Evolutionary conservation across 257 asterid genomes (phyloP), one percentile per base, ranked within the genome.

Genomic region (Solanum ahanhuiri): DNA sequence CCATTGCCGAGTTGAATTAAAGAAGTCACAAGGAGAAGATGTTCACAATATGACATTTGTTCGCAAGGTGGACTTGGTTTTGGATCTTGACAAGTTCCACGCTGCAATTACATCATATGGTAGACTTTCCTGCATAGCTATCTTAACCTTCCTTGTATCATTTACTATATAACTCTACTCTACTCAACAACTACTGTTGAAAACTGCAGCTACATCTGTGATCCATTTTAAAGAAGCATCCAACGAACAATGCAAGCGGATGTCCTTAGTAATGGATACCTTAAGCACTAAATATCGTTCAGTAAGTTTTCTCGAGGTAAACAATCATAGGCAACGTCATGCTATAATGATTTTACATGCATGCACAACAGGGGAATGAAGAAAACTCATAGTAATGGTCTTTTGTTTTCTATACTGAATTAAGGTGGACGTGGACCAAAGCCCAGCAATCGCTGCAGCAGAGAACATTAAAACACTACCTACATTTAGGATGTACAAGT

Each of bases 281-380:
- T 87, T 97, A 58, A 91, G 99, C 92, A 67, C 88, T 76, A 90
- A 91, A 77, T 97, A 93, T 85, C 98, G 97, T 5, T 89, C 94
- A 12, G 84, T 97, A 81, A 97, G 90, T 85, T 94, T 97, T 89
- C 93, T 94, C 89, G 94, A 93, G 98, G 99, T 94, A 90, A 25
- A 86, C 64, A 20, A 57, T 66, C 75, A 85, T 20, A 73, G 5
- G 45, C 73, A 10, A 22, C 4, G 9, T 3, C 23, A 3, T 67
- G 73, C 48, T 45, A 51, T 15, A 15, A 48, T 48, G 20, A 14
- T 48, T 48, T 48, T 48, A 48, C 58, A 48, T 48, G 5, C 43
- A 37, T 37, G 45, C 45, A 41, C 12, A 9, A 41, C 45, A 45
- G 54, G 54, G 22, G 58, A 51, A 51, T 15, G 58, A 51, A 51